These are phyloP conservation scores for Botrytis paeoniae DNA, from an alignment of 2,329 filamentous ascomycete genomes.

Conservation along the genomic window DNA sequence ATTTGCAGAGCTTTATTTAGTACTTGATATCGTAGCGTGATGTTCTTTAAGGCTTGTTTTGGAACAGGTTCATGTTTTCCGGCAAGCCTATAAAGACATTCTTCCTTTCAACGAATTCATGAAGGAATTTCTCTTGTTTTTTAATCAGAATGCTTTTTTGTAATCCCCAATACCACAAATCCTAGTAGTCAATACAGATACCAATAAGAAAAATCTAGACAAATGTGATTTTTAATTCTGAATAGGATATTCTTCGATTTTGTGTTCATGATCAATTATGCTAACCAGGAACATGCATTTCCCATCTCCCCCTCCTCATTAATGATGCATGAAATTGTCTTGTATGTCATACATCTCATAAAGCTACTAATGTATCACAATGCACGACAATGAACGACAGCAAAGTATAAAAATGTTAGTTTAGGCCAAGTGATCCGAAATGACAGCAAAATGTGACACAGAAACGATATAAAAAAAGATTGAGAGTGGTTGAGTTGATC, in stretches of 20 bases:
- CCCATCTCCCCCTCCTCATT: background rate
- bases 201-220: background rate
- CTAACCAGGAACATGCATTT: background rate
- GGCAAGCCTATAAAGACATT: slow-evolving; percentile 27
- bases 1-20: slow-evolving; percentile 34
- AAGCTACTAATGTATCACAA: slow-evolving; percentile 4
- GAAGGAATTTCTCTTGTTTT: slow-evolving; percentile 32
- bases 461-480: background rate
- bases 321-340: background rate
- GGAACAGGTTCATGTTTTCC: slow-evolving; percentile 33
- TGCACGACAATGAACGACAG: background rate
- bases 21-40: slow-evolving; percentile 32
- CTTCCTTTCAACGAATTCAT: slow-evolving; percentile 31
- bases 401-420: background rate
- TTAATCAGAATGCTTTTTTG: slow-evolving; percentile 37
- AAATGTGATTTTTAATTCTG: background rate
- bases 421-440: slow-evolving; percentile 4
- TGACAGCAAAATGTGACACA: slow-evolving; percentile 9
- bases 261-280: background rate
- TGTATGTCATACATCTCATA: slow-evolving; percentile 5
- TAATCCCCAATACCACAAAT: slow-evolving; percentile 30
- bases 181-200: slow-evolving; percentile 20
- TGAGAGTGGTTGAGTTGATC: background rate
- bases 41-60: slow-evolving; percentile 30
- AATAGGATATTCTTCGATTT: background rate